A percentile compares a stretch with the other conserved stretches of the same genome.
phyloP scores from a whole-genome alignment of 31 red algal species.

The Pterothamnion heteromorphum region DNA sequence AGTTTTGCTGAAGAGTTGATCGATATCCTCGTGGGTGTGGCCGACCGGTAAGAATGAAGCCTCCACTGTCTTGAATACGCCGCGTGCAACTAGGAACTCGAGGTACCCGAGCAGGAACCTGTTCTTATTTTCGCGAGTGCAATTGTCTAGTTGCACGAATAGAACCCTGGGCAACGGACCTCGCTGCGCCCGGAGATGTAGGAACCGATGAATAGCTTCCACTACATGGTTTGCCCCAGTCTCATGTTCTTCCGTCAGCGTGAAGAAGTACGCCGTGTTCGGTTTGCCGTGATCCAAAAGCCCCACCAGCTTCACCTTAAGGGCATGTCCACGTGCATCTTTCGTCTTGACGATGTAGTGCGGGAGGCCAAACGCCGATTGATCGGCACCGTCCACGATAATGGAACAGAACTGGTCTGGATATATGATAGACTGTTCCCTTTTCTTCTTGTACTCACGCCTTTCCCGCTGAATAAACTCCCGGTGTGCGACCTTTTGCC shows the following conservation, averaged over 20 bases:
- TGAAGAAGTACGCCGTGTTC: not conserved
- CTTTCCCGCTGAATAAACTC: not conserved
- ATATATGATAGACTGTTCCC: not conserved
- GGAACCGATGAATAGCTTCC: not conserved
- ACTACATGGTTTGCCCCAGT: not conserved
- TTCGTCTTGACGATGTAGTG: not conserved
- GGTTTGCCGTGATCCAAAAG: not conserved
- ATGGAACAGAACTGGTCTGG: not conserved
- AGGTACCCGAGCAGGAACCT: not conserved
- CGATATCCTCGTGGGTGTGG: slow-evolving; percentile 39
- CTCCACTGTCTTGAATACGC: not conserved
- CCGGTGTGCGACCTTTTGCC: not conserved
- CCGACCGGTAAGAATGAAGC: not conserved
- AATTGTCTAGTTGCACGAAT: slow-evolving; percentile 21
- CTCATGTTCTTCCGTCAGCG: not conserved
- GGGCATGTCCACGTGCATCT: not conserved
- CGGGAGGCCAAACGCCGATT: not conserved
- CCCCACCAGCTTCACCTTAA: slow-evolving; percentile 11
- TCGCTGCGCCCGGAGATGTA: not conserved
- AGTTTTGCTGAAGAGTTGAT: not conserved
- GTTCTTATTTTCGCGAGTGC: not conserved
- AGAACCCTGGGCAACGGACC: not conserved
- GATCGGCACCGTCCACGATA: slow-evolving; percentile 35
- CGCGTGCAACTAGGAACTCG: not conserved
- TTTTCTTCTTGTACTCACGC: not conserved